These are phyloP conservation scores for Coemansia asiatica DNA, from an alignment of 192 early-diverging fungal species.

Conservation along the genomic window DNA sequence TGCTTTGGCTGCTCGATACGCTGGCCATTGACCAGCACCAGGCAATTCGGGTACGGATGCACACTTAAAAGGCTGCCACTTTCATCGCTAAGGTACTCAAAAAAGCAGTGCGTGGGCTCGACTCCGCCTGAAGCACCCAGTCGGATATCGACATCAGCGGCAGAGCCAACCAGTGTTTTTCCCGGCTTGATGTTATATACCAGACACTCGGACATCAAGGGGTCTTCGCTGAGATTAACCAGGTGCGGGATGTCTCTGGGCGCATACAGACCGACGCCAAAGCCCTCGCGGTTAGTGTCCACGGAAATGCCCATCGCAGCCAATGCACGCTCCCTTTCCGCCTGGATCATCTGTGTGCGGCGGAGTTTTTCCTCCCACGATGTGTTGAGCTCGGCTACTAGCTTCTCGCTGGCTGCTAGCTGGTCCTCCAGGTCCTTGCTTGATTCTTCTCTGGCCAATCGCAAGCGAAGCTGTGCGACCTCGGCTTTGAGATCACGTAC, in stretches of 20 bases:
- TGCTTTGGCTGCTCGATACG: constrained; percentile 59
- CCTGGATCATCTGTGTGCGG: constrained; percentile 70
- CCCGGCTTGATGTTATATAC: constrained; percentile 85
- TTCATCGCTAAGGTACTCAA: constrained; percentile 59
- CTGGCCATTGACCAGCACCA: constrained; percentile 80
- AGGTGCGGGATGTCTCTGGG: constrained; percentile 82
- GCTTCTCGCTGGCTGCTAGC: constrained; percentile 80
- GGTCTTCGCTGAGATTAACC: constrained; percentile 88
- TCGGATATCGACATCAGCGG: constrained; percentile 37
- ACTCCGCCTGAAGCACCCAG: constrained; percentile 65
- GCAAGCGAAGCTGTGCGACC: constrained; percentile 62
- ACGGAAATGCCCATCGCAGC: constrained; percentile 78
- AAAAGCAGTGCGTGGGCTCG: constrained; percentile 71
- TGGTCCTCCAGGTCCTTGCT: constrained; percentile 65
- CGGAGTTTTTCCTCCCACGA: constrained; percentile 82
- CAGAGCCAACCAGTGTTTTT: constrained; percentile 64
- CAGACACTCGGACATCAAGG: constrained; percentile 84
- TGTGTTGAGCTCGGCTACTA: constrained; percentile 79
- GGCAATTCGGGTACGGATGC: constrained; percentile 53
- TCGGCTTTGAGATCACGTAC: constrained; percentile 85
- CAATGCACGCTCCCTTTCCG: constrained; percentile 69
- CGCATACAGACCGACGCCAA: constrained; percentile 68
- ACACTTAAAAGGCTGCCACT: background rate
- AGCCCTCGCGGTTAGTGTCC: constrained; percentile 59
- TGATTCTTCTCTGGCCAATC: constrained; percentile 55